phyloP scores from a whole-genome alignment of 2,329 filamentous ascomycete genomes.

The Aspergillus sp. region DNA sequence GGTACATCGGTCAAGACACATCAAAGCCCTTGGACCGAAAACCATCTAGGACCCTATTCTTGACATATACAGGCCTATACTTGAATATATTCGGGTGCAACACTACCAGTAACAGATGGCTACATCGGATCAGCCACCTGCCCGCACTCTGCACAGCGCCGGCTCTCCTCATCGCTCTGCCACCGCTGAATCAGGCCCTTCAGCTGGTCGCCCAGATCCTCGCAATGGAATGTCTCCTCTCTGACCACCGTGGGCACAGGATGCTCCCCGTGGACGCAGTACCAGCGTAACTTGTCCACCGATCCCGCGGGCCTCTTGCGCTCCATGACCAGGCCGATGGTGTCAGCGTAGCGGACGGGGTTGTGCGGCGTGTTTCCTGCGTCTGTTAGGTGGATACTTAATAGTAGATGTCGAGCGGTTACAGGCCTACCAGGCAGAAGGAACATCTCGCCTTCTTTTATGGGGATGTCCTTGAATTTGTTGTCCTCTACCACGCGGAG shows the following conservation, averaged over 20 bases:
- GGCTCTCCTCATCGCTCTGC: constrained; percentile 7
- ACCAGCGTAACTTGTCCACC: constrained; percentile 74
- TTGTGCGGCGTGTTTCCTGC: constrained; percentile 62
- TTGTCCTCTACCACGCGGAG: constrained; percentile 9
- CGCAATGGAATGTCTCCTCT: constrained; percentile 10
- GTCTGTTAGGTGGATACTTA: too few relatives aligned
- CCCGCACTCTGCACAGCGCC: constrained; percentile 8
- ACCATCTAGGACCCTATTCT: too few relatives aligned
- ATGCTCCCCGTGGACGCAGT: constrained; percentile 30
- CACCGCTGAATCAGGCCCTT: constrained; percentile 9
- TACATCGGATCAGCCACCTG: constrained; percentile 6
- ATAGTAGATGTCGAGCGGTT: too few relatives aligned
- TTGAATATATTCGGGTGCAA: too few relatives aligned
- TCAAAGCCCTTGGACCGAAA: too few relatives aligned
- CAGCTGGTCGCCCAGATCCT: constrained; percentile 9
- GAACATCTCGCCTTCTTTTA: constrained; percentile 11
- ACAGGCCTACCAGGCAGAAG: constrained; percentile 8
- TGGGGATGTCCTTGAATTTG: constrained; percentile 8
- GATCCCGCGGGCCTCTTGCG: constrained; percentile 60
- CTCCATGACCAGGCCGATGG: constrained; percentile 79
- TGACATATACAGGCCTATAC: too few relatives aligned
- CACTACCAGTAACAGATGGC: too few relatives aligned
- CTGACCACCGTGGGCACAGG: constrained; percentile 6
- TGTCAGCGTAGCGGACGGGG: constrained; percentile 77
- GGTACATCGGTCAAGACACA: too few relatives aligned